Base-by-base conservation (phyloP, 768 basidiomycete species). In the Porphyrellus cyaneotinctus region DNA sequence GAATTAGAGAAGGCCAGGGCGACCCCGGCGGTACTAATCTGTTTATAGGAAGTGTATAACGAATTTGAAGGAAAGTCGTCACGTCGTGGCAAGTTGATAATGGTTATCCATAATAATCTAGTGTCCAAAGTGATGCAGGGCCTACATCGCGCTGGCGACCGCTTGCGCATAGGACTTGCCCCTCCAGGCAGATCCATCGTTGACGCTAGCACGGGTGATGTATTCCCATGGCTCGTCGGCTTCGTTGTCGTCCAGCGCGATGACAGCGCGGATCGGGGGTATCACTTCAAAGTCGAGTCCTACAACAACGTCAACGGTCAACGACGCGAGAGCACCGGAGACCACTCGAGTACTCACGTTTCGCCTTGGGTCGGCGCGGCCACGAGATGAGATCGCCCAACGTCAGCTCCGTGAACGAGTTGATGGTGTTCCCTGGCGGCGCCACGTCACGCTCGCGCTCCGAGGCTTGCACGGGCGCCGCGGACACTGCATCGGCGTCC, bases 81-180 rank as follows among this genome's bases (percentile, higher is more conserved):
- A 47, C 22, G 31, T 56, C 57, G 47, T 59, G 18, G 28, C 43
- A 44, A 38, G 39, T 46, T 30, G 53, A 5, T 49, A 24, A 38
- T 44, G 33, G 7, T 36, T 61, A 28, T 47, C 37, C 20, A 43
- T 49, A 36, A 44, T 28, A 12, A 41, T 50, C 15, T 6, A 18
- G 23, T 1, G 41, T 42, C 44, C 42, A 23, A 32, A 13, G 47
- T 8, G 28, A 30, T 15, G 33, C 28, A 14, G 6, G 42, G 26
- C 35, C 53, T 54, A 67, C 57, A 67, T 57, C 28, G 66, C 59
- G 36, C 56, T 57, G 26, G 45, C 58, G 43, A 47, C 69, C 2
- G 54, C 68, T 44, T 69, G 65, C 14, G 68, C 68, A 41, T 69
- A 69, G 10, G 68, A 70, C 50, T 68, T 63, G 50, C 62, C 65